These are phyloP conservation scores for Saccharomycopsis sp. DNA, from an alignment of 805 yeast species.

Conservation along the genomic window DNA sequence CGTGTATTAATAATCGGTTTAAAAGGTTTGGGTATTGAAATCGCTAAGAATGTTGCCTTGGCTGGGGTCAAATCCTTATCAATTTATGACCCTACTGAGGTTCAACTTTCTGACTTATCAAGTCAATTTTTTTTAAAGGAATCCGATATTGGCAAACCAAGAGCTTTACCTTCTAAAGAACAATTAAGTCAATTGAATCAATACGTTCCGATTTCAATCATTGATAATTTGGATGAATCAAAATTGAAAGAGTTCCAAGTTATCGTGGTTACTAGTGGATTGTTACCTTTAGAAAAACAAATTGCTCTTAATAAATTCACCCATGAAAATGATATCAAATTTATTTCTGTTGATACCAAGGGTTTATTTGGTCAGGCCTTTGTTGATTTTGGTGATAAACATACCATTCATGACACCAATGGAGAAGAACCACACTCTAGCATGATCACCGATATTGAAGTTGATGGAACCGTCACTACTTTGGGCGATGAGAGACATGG, in stretches of 20 bases:
- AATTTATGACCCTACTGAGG: conserved; percentile 70
- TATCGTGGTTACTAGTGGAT: conserved; percentile 68
- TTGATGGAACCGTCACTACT: conserved; percentile 85
- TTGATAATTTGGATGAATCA: conserved; percentile 43
- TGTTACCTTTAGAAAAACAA: conserved; percentile 58
- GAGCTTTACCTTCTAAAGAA: conserved; percentile 63
- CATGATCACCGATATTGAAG: conserved; percentile 80
- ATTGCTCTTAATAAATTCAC: conserved; percentile 65
- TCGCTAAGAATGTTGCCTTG: conserved; percentile 90
- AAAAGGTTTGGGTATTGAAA: conserved; percentile 89
- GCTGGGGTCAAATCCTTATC: conserved; percentile 95
- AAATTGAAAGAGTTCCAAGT: conserved; percentile 58
- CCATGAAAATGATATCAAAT: conserved; percentile 64
- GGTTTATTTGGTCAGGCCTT: conserved; percentile 86
- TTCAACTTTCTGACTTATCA: conserved; percentile 62
- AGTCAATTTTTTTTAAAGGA: conserved; percentile 77
- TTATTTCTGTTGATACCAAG: conserved; percentile 68
- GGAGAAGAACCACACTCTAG: conserved; percentile 92
- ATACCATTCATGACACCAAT: conserved; percentile 71
- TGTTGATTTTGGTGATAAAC: conserved; percentile 80
- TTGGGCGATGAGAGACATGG: conserved; percentile 91
- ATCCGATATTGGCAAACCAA: conserved; percentile 62
- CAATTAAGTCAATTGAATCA: conserved; percentile 74
- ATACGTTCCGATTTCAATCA: conserved; percentile 77
- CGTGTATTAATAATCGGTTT: conserved; percentile 87